Conservation (phyloP, 148 eudicot species). For the Spergularia bocconei region DNA sequence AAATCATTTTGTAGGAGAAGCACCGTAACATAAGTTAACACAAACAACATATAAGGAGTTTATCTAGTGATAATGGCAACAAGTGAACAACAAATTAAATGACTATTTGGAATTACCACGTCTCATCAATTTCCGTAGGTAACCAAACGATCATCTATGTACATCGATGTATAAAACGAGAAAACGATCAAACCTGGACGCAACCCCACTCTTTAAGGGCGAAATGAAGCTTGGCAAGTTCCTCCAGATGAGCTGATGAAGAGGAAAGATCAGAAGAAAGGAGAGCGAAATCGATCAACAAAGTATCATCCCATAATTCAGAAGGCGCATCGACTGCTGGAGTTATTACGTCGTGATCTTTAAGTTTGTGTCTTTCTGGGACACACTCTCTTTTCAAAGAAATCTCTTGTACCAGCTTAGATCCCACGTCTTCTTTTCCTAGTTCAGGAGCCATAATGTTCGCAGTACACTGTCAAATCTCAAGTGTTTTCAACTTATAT, state of each 20-base stretch:
- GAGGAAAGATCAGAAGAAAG: conserved; percentile 6
- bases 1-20: too few relatives aligned
- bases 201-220: conserved; percentile 30
- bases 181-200: conserved; percentile 24
- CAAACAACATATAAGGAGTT: too few relatives aligned
- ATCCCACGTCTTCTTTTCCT: not conserved
- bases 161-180: not conserved
- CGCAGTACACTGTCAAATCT: not conserved
- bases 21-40: too few relatives aligned
- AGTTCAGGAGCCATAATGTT: not conserved
- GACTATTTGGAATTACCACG: too few relatives aligned
- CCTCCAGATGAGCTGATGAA: conserved; percentile 2
- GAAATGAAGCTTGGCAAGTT: conserved; percentile 24
- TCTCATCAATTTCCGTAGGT: too few relatives aligned
- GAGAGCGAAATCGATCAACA: conserved; percentile 27
- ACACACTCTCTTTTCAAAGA: conserved; percentile 8
- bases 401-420: conserved; percentile 24
- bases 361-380: conserved; percentile 15
- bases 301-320: conserved; percentile 16
- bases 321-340: conserved; percentile 14
- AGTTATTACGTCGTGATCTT: conserved; percentile 2
- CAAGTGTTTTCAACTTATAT: too few relatives aligned
- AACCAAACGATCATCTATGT: too few relatives aligned
- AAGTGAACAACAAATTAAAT: too few relatives aligned
- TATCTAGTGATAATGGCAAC: too few relatives aligned